phyloP scores from a whole-genome alignment of 164 flowering plant species.

The Saururus chinensis region DNA sequence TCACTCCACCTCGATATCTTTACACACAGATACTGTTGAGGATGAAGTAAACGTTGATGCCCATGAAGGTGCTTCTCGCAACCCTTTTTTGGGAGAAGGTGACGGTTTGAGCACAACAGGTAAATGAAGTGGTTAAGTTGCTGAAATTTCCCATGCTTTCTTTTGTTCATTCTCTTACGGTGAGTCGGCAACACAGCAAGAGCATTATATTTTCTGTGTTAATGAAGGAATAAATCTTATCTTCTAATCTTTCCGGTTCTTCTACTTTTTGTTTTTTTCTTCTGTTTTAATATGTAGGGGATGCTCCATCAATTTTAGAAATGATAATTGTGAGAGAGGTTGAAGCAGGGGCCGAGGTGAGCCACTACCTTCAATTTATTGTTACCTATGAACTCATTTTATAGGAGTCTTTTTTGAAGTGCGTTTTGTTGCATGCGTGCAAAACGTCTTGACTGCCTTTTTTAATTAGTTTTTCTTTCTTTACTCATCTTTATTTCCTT shows the following conservation, averaged over 20 bases:
- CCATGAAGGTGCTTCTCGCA: background rate
- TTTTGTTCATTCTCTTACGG: background rate
- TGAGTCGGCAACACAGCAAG: too few species aligned
- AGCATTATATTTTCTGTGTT: background rate
- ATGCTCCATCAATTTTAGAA: conserved; percentile 35
- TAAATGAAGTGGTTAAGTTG: background rate
- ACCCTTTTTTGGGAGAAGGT: background rate
- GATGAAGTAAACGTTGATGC: conserved; percentile 16
- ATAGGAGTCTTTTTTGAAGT: background rate
- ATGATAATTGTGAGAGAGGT: conserved; percentile 77
- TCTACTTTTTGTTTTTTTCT: background rate
- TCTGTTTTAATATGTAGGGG: conserved; percentile 11
- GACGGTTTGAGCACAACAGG: background rate
- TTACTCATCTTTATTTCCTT: too few species aligned
- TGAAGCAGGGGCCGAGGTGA: conserved; percentile 69
- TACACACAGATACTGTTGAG: conserved; percentile 33
- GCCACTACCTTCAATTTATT: conserved; percentile 1
- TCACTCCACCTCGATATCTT: conserved; percentile 49
- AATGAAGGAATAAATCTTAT: background rate
- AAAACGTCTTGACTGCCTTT: too few species aligned
- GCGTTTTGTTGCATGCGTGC: background rate
- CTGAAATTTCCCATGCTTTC: background rate
- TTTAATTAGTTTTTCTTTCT: too few species aligned
- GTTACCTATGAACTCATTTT: background rate
- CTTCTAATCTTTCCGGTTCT: background rate